phyloP scores from a whole-genome alignment of 1,284 basidiomycete species.

The Ganoderma boninense region DNA sequence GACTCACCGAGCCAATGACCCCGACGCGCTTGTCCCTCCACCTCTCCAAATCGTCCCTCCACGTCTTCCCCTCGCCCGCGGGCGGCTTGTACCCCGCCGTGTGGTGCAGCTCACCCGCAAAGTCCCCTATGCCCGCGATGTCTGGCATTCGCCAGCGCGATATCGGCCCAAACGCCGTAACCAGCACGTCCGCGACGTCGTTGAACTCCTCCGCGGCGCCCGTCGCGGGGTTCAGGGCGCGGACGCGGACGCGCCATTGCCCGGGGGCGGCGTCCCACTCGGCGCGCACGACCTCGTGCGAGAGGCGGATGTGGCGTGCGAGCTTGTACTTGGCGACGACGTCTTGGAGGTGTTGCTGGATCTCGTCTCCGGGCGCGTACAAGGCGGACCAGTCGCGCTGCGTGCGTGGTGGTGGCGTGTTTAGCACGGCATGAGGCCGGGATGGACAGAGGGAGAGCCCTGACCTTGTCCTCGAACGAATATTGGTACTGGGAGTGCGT shows the following conservation, averaged over 20 bases:
- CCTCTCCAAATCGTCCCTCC: conserved; percentile 56
- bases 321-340: conserved; percentile 69
- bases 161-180: conserved; percentile 56
- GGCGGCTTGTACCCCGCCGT: conserved; percentile 63
- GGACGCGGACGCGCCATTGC: conserved; percentile 63
- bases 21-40: conserved; percentile 65
- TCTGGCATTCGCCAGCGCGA: conserved; percentile 68
- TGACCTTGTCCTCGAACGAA: conserved; percentile 63
- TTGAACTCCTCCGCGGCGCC: conserved; percentile 53
- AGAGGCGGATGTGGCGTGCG: conserved; percentile 59
- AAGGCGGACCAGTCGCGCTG: conserved; percentile 66
- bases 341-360: conserved; percentile 57
- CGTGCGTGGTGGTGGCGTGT: not conserved
- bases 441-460: not conserved
- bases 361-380: conserved; percentile 66
- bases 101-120: conserved; percentile 60
- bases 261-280: conserved; percentile 56
- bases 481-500: conserved; percentile 57
- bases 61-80: conserved; percentile 42
- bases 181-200: conserved; percentile 60
- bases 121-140: conserved; percentile 58
- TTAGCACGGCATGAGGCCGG: not conserved
- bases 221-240: conserved; percentile 27
- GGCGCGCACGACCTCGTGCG: conserved; percentile 59
- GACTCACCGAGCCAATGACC: conserved; percentile 64